Evolutionary conservation across 2,329 filamentous ascomycete species (phyloP), one percentile per base, ranked within the genome.

Genomic region (Hypoxylon sp.): DNA sequence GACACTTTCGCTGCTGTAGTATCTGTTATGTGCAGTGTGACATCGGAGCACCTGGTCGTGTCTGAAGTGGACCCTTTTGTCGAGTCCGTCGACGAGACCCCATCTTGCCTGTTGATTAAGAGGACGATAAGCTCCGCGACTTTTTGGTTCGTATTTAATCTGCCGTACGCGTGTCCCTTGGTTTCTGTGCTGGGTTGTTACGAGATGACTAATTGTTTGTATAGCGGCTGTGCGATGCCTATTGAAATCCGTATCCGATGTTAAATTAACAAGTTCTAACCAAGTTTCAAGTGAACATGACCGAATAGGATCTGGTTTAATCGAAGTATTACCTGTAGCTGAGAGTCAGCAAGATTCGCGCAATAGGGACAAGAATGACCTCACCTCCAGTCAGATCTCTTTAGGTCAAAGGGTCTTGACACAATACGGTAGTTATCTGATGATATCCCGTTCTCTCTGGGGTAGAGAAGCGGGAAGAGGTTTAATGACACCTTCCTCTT

Each of bases 401-500:
- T n/a, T n/a, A n/a, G n/a, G n/a, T n/a, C n/a, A n/a, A n/a, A n/a
- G n/a, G n/a, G n/a, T n/a, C n/a, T n/a, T n/a, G n/a, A n/a, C n/a
- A n/a, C n/a, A n/a, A n/a, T n/a, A n/a, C n/a, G n/a, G n/a, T 12
- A 27, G 11, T 6, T 20, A 16, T n/a, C 7, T 17, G 16, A 26
- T 31, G n/a, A 29, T 45, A 49, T 52, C 34, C 9, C 8, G 23
- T 41, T 25, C 48, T 32, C 45, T 36, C 38, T 34, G 48, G 44
- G 40, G 48, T 52, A 31, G 29, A 56, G 44, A 53, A 44, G 31
- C 44, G 40, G 50, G 42, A 38, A 16, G 21, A 35, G 30, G 9
- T 32, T 11, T 9, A 7, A 9, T 50, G 19, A 36, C 21, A 57
- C 53, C 53, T 57, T 57, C 53, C 44, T 42, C n/a, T 52, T 45